A percentile compares a stretch with the other conserved stretches of the same genome.
Evolutionary conservation across 148 eudicot species (phyloP).

Genomic region (Bassia scoparia): DNA sequence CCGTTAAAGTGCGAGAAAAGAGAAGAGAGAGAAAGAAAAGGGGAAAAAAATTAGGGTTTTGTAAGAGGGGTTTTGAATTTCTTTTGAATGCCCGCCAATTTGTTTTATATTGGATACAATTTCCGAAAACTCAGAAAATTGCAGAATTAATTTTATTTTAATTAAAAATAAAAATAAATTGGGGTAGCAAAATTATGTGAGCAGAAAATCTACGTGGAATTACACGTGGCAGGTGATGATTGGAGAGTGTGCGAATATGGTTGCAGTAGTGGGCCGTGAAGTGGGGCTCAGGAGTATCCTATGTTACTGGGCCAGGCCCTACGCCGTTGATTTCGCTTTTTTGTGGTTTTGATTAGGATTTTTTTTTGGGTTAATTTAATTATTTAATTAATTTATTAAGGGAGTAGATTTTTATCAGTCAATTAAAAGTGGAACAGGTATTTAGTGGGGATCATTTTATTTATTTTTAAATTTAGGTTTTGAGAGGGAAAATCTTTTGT

Average conservation of each 20-base stretch:
- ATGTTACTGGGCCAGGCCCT: constrained; percentile 16
- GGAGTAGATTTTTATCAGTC: neutral
- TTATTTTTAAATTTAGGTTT: neutral
- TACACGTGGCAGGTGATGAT: constrained; percentile 21
- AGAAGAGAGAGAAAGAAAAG: neutral
- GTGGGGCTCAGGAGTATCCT: constrained; percentile 17
- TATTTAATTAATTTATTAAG: neutral
- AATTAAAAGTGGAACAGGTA: neutral
- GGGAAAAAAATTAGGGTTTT: constrained; percentile 24
- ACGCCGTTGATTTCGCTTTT: constrained; percentile 25
- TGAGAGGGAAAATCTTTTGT: constrained; percentile 16
- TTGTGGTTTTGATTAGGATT: neutral
- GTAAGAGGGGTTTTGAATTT: constrained; percentile 23
- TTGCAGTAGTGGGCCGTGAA: constrained; percentile 17
- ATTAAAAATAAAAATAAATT: too few species aligned
- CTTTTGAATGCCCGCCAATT: constrained; percentile 33
- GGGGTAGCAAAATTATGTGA: neutral
- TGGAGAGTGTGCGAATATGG: constrained; percentile 22
- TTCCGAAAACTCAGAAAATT: constrained; percentile 12
- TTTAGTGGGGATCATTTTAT: neutral
- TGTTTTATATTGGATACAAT: constrained; percentile 17
- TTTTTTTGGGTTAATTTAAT: too few species aligned
- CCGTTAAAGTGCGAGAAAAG: constrained; percentile 13
- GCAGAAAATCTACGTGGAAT: constrained; percentile 16
- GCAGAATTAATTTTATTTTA: neutral